Base-by-base conservation (phyloP, 495 filamentous ascomycete genomes). In the Hypoxylon rickii region DNA sequence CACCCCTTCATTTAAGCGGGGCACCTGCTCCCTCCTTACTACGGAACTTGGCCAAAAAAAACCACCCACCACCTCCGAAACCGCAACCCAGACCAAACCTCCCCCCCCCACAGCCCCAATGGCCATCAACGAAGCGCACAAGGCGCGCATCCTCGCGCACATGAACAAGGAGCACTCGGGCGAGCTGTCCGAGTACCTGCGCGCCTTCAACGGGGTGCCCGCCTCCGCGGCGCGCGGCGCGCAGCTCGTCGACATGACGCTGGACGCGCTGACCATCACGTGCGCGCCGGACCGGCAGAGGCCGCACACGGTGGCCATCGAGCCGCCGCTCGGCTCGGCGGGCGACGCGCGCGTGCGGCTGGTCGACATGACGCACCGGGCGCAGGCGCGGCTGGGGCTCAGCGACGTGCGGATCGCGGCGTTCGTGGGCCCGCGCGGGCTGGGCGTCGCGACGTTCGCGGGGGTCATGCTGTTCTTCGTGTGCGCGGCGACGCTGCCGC, bases 121-220 rank as follows among this genome's bases (percentile, higher is more conserved):
- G n/a, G n/a, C 34, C 34, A 38, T 60, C 13, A 39, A 44, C 51
- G 51, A 65, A 41, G 73, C 79, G 16, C 69, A 73, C 54, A 87
- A 85, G 53, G 51, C 76, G 32, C 84, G 86, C 66, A 87, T 90
- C 63, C 80, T 88, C 65, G 75, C 77, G 21, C 89, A 94, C 76
- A 91, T 94, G 88, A 92, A 92, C 75, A 75, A 73, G 32, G 86
- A 90, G 76, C 89, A 92, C 72, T 68, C 71, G 58, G 76, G 78
- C 57, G 86, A 88, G 21, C 76, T 94, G 12, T 64, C 72, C 34
- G 79, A 86, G 51, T 91, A 88, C 71, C 79, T 91, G 0, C 76
- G 80, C 53, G 78, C 86, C 69, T 87, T 79, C 78, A 68, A 70
- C 74, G 54, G 70, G 5, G 66, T 86, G 29, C 76, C 81, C 37